Evolutionary conservation across 768 basidiomycete genomes (phyloP), one percentile per base, ranked within the genome.

Genomic region (Leccinum arenicola): DNA sequence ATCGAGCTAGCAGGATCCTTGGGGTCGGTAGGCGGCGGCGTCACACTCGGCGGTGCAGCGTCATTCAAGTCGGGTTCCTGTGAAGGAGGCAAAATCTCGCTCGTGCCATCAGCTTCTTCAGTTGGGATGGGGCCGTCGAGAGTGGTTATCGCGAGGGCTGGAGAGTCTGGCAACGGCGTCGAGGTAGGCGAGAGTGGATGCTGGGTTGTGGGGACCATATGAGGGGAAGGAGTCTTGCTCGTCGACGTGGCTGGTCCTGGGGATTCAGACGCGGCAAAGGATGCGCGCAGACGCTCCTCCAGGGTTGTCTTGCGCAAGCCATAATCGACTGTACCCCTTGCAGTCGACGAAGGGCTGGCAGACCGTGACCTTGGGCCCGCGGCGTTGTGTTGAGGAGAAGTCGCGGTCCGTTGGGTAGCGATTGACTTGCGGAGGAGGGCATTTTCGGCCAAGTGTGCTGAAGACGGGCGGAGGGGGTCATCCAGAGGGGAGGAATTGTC

Each of bases 241-340:
- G 75, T 66, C 19, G 84, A 79, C 0, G 84, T 77, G 23, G 73
- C 75, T 19, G 73, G 60, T 57, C 71, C 75, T 9, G 83, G 82
- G 12, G 78, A 75, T 19, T 91, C 89, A 19, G 80, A 83, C 54
- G 80, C 78, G 21, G 80, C 78, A 64, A 86, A 81, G 27, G 76
- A 82, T 45, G 88, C 86, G 49, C 86, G 82, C n/a, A 93, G 76
- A 49, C 91, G 79, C 58, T 93, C 91, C 73, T 93, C 91, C 2
- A 93, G 76, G 23, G 81, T 88, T 8, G 81, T 77, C 68, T 88
- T 87, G 50, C 78, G 73, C 52, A 69, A 54, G 17, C 70, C 68
- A 29, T 65, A 52, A 25, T 74, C 70, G 45, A 40, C 23, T 9
- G 55, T 27, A 23, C 53, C 56, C 60, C 59, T 69, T 6, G 63